phyloP scores from a whole-genome alignment of 202 grass and related monocot species.

The Cymbopogon flexuosus region DNA sequence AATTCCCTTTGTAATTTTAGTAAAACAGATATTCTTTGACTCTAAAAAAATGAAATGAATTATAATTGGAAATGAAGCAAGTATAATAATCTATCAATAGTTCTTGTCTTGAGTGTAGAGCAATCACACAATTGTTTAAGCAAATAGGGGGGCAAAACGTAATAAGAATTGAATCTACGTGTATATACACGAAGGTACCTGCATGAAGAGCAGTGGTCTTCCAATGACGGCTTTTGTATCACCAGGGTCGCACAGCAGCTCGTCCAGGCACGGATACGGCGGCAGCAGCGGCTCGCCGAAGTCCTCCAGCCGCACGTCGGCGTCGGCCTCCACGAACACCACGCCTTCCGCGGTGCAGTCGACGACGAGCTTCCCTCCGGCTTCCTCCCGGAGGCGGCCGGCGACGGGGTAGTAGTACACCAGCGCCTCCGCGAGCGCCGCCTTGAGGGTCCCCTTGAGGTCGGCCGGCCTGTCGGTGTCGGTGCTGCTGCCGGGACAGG shows the following conservation, averaged over 20 bases:
- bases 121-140: no score
- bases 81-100: no score
- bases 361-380: conserved; percentile 41
- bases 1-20: no score
- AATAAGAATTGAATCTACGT: not conserved
- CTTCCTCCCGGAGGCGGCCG: not conserved
- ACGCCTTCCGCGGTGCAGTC: conserved; percentile 56
- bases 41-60: no score
- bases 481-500: not conserved
- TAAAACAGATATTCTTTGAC: no score
- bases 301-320: conserved; percentile 31
- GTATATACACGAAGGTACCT: not conserved
- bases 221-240: not conserved
- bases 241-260: not conserved
- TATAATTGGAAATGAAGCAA: no score
- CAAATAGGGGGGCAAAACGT: no score
- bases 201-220: not conserved
- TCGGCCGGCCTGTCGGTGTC: not conserved
- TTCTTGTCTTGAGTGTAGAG: no score
- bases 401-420: conserved; percentile 30
- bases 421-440: conserved; percentile 20
- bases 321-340: conserved; percentile 47
- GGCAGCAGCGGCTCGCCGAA: conserved; percentile 33
- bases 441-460: not conserved
- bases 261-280: conserved; percentile 33